Percentiles rank a stretch among this genome's conserved stretches.
These are phyloP conservation scores for Parathielavia hyrcaniae DNA, from an alignment of 495 filamentous ascomycete genomes.

Conservation along the genomic window DNA sequence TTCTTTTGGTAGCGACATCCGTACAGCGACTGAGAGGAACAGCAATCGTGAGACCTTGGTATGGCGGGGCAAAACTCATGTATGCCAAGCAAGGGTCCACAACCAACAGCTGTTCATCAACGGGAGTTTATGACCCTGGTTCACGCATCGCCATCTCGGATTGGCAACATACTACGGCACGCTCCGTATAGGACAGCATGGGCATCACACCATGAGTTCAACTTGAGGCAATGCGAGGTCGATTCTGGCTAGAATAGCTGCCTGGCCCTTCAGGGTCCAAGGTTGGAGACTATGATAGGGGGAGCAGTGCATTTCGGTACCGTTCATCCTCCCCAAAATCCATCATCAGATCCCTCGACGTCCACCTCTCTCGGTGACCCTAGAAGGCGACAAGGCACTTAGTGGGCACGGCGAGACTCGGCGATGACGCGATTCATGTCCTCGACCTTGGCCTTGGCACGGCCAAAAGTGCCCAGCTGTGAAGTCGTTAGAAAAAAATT, in stretches of 20 bases:
- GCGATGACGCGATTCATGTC: slow-evolving; percentile 97
- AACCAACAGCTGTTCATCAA: too few species aligned
- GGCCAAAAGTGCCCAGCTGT: slow-evolving; percentile 87
- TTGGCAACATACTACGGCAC: too few species aligned
- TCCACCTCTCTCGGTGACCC: slow-evolving; percentile 1
- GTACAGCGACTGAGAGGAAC: too few species aligned
- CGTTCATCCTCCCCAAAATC: slow-evolving; percentile 15
- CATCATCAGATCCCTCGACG: slow-evolving; percentile 14
- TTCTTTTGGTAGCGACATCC: too few species aligned
- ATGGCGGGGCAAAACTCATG: slow-evolving; percentile 1
- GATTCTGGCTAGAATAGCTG: slow-evolving; percentile 17
- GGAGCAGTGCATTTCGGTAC: background rate
- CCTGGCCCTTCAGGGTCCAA: background rate
- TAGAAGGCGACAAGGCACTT: slow-evolving; percentile 34
- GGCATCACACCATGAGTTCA: background rate
- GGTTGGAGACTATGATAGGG: slow-evolving; percentile 3
- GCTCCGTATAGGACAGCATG: background rate
- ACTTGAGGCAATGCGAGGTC: slow-evolving; percentile 15
- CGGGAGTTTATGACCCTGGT: too few species aligned
- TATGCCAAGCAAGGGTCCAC: background rate
- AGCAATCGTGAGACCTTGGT: background rate
- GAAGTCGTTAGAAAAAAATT: background rate
- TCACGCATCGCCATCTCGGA: too few species aligned
- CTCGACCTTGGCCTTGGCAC: slow-evolving; percentile 98
- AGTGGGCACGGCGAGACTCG: slow-evolving; percentile 86